Percentiles rank a stretch among this genome's conserved stretches.
Evolutionary conservation across 331 rosid genomes (phyloP).

Genomic region (Rosa hybrid): DNA sequence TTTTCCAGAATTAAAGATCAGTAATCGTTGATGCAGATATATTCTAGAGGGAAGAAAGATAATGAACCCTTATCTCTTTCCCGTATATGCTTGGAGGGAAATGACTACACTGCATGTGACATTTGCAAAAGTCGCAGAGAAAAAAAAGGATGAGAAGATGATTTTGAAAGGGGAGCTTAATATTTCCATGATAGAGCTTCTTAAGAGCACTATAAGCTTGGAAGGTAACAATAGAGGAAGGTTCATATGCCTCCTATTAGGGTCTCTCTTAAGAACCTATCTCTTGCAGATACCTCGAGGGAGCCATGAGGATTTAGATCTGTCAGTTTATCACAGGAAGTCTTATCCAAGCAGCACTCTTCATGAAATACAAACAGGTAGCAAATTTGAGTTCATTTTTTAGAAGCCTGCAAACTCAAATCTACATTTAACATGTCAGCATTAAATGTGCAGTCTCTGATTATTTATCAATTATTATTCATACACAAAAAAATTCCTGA

Average conservation of each 20-base stretch:
- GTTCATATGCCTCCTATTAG: slow-evolving; percentile 25
- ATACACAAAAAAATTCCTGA: neutral
- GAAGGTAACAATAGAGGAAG: slow-evolving; percentile 29
- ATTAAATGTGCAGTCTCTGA: neutral
- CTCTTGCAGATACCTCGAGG: slow-evolving; percentile 31
- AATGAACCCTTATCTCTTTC: slow-evolving; percentile 32
- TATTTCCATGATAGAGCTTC: slow-evolving; percentile 30
- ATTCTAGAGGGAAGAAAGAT: slow-evolving; percentile 39
- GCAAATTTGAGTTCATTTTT: neutral
- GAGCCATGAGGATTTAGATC: slow-evolving; percentile 8
- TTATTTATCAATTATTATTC: neutral
- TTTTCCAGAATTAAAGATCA: neutral
- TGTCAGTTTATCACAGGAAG: slow-evolving; percentile 5
- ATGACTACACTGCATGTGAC: slow-evolving; percentile 35
- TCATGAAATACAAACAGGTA: slow-evolving; percentile 34
- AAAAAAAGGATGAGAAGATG: slow-evolving; percentile 3
- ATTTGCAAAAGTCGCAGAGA: slow-evolving; percentile 27
- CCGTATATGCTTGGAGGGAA: slow-evolving; percentile 36
- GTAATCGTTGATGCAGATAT: slow-evolving; percentile 30
- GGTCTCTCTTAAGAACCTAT: slow-evolving; percentile 35
- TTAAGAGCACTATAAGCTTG: slow-evolving; percentile 34
- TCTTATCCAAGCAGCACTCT: slow-evolving; percentile 25
- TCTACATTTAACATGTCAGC: neutral
- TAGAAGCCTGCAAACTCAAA: slow-evolving; percentile 7
- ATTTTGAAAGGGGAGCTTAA: slow-evolving; percentile 30